Base-by-base conservation (phyloP, 345 rosid species). In the Eucalyptus cladocalyx region DNA sequence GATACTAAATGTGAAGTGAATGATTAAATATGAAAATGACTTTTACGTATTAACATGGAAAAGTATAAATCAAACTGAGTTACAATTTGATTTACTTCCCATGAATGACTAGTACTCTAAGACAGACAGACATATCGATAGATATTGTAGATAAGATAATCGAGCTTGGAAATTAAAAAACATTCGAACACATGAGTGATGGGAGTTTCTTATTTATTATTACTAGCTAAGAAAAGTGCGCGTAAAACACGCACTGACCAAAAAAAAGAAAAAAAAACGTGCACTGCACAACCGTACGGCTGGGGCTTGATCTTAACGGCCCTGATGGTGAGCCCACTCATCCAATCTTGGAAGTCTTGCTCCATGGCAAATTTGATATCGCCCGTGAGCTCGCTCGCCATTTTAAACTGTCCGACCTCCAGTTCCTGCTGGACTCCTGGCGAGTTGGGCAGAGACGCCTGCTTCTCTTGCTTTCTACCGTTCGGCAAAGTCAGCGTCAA, bases 371-470 rank as follows among this genome's bases (percentile, higher is more conserved):
- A 37, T 23, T 34, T 16, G 13, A 30, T 45, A 51, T 72, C 69
- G 56, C 34, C 89, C 80, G 1, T 12, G 28, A 47, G 30, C 18
- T 62, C 12, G 2, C 4, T 19, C 6, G 32, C 7, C 45, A 62
- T 54, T 1, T 1, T 21, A 48, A 87, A 87, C 13, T 1, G 19
- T 5, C 88, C 88, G 10, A 9, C 69, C 42, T 51, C n/a, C 45
- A 54, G 48, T 30, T 23, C 42, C 12, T 0, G 0, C 88, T 23
- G 1, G 0, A 4, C 49, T 6, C 0, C 14, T 11, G 49, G 1
- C 18, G 7, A 0, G 4, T 17, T 3, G 3, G 76, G 76, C 76
- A 65, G 0, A 0, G 0, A 1, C 21, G 0, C 6, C 87, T 21
- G 69, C 11, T 26, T 12, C 87, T 54, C 69, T 13, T 14, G 16